phyloP scores from a whole-genome alignment of 1,284 basidiomycete genomes.

The Rhodotorula sp. region DNA sequence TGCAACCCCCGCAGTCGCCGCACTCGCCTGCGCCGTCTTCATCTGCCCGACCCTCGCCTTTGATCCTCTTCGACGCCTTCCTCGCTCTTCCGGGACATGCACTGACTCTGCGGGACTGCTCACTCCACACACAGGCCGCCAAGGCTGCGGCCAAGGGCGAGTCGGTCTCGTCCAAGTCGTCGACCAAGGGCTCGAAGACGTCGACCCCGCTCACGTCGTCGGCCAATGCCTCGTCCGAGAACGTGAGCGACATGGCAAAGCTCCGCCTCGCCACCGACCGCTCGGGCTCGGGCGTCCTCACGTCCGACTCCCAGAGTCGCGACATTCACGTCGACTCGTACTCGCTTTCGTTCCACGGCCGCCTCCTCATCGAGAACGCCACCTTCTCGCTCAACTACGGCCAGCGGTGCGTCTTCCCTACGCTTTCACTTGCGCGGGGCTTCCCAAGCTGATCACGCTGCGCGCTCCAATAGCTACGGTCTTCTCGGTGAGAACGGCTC shows the following conservation, averaged over 20 bases:
- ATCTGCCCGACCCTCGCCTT: background rate
- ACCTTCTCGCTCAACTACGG: conserved; percentile 94
- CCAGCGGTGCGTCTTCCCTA: conserved; percentile 62
- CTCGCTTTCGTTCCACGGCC: conserved; percentile 95
- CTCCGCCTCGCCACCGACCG: conserved; percentile 83
- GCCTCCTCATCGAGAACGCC: conserved; percentile 87
- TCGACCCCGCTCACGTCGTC: conserved; percentile 74
- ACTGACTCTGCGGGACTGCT: too few species aligned
- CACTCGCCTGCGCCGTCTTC: background rate
- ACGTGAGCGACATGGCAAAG: conserved; percentile 73
- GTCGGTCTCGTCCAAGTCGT: conserved; percentile 55
- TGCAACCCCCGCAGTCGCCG: background rate
- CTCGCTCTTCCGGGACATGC: background rate
- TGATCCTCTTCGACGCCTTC: background rate
- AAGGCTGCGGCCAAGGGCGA: conserved; percentile 63
- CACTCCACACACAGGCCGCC: conserved; percentile 61
- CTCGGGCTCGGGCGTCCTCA: conserved; percentile 86
- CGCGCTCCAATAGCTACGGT: conserved; percentile 63
- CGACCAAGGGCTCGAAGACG: conserved; percentile 57
- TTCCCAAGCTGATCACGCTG: background rate
- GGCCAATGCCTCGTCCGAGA: conserved; percentile 48
- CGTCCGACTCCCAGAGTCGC: conserved; percentile 85
- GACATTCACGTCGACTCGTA: conserved; percentile 98
- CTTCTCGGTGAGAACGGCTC: conserved; percentile 95
- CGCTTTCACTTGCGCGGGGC: too few species aligned